phyloP scores from a whole-genome alignment of 192 early-diverging fungal species.

The Backusella morwellensis region DNA sequence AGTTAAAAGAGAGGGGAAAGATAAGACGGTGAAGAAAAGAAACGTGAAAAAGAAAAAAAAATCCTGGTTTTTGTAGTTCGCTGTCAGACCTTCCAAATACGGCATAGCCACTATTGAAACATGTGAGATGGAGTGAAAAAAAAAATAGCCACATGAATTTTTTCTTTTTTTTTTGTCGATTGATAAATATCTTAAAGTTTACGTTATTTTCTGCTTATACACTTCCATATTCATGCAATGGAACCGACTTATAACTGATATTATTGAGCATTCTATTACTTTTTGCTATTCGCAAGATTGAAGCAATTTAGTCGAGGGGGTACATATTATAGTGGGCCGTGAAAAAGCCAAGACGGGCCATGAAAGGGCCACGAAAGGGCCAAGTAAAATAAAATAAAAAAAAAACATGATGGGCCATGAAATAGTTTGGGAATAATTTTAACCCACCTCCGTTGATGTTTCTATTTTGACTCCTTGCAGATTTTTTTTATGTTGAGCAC shows the following conservation, averaged over 20 bases:
- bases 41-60: slow-evolving; percentile 4
- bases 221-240: not conserved
- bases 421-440: slow-evolving; percentile 10
- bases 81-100: slow-evolving; percentile 2
- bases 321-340: not conserved
- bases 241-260: not conserved
- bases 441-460: not conserved
- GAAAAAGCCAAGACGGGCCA: slow-evolving; percentile 9
- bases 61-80: not conserved
- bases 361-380: not conserved
- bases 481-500: not conserved
- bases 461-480: not conserved
- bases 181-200: slow-evolving; percentile 6
- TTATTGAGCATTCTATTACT: not conserved
- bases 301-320: no score
- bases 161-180: not conserved
- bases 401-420: slow-evolving; percentile 5
- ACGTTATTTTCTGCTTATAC: not conserved
- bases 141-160: not conserved
- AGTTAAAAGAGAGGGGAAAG: slow-evolving; percentile 1
- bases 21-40: not conserved
- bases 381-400: not conserved
- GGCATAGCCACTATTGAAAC: slow-evolving; percentile 5
- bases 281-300: not conserved
- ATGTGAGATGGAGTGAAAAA: not conserved